Evolutionary conservation across 164 flowering plant genomes (phyloP), one percentile per base, ranked within the genome.

Genomic region (Amborella trichopoda): DNA sequence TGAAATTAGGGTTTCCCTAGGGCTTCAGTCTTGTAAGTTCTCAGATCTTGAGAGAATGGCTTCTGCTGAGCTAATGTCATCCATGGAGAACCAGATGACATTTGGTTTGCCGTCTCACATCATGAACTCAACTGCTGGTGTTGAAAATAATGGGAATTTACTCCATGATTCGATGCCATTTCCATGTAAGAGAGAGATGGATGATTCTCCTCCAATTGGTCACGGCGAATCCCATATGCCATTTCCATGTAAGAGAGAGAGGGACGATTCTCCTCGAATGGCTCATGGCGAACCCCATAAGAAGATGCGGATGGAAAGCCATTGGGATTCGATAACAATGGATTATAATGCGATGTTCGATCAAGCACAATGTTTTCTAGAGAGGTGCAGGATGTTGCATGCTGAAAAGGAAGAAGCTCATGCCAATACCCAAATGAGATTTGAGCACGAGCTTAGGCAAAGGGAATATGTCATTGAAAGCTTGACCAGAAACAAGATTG

Each of bases 311-410:
- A 63, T 28, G 25, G 73, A 80, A 47, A 72, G 55, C 16, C 52
- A 52, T 0, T 77, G 89, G 81, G 78, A 69, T 23, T 51, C 61
- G 13, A 70, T 69, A 51, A 27, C 53, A 1, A 10, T 47, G 1
- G 82, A 72, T 8, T 64, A 72, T 56, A 64, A 68, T 20, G 5
- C 44, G 16, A 78, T 73, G 61, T 38, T 80, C 62, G 83, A 77
- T 8, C 62, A 77, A 16, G 41, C 66, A 1, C 62, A 63, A 43
- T 68, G 54, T 8, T 66, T 43, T 65, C 20, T 72, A 23, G 62
- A 36, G 18, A 81, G 68, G 58, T 75, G 80, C 41, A 68, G 49
- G 60, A 61, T 63, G 63, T 21, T 63, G 45, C 58, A 80, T 50
- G 64, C 36, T n/a, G 76, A 47, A 14, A 78, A 71, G 58, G 93